Conservation (phyloP, 2,329 filamentous ascomycete species). For the Westerdykella sp. region DNA sequence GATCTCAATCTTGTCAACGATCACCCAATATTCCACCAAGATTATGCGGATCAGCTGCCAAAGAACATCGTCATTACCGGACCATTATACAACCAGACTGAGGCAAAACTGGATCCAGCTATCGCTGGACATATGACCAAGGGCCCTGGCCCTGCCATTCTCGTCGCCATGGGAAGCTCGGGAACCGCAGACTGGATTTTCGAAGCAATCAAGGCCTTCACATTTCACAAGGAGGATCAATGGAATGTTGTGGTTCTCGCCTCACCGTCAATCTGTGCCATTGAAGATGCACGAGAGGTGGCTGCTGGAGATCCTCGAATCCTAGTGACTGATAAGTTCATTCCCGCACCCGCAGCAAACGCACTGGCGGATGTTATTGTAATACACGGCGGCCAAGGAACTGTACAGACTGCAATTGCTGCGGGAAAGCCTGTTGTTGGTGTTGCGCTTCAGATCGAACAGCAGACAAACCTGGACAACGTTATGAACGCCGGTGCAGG, state of each 20-base stretch:
- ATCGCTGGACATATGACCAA: conserved; percentile 22
- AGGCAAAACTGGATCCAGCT: conserved; percentile 20
- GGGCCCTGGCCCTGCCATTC: conserved; percentile 18
- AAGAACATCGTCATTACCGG: conserved; percentile 28
- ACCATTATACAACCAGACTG: conserved; percentile 20
- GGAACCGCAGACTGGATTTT: conserved; percentile 28
- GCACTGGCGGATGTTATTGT: conserved; percentile 24
- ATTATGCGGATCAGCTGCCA: conserved; percentile 24
- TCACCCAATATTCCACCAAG: conserved; percentile 27
- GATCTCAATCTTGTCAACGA: conserved; percentile 32
- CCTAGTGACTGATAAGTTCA: conserved; percentile 27
- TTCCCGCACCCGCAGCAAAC: conserved; percentile 24
- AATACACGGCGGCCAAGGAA: conserved; percentile 29
- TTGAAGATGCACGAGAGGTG: conserved; percentile 18
- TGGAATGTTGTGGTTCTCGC: conserved; percentile 29
- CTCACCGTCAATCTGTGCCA: conserved; percentile 27
- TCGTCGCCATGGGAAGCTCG: conserved; percentile 29
- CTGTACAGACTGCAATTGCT: conserved; percentile 27
- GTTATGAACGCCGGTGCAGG: conserved; percentile 29
- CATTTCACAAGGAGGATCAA: conserved; percentile 16
- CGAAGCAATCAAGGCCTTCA: conserved; percentile 27
- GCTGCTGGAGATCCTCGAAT: conserved; percentile 22
- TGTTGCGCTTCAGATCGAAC: conserved; percentile 29
- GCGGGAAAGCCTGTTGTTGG: conserved; percentile 29
- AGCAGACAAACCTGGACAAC: conserved; percentile 32